Conservation (phyloP, 2,329 filamentous ascomycete genomes). For the Aspergillus pseudoglaucus region DNA sequence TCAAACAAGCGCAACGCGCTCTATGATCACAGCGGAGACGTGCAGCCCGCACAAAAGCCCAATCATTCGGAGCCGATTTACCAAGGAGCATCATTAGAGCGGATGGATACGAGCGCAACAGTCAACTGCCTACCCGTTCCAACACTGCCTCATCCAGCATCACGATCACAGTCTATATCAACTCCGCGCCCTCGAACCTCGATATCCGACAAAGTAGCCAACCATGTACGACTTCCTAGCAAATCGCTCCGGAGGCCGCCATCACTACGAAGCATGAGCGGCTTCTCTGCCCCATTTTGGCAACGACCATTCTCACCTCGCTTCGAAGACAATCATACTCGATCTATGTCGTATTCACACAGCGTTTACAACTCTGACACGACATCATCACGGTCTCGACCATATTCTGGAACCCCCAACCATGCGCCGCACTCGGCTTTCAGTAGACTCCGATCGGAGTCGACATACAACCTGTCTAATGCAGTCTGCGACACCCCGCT, state of each 20-base stretch:
- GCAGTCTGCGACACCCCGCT: slow-evolving; percentile 11
- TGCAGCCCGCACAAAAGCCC: not conserved
- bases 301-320: slow-evolving; percentile 10
- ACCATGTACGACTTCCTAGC: slow-evolving; percentile 11
- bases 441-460: slow-evolving; percentile 16
- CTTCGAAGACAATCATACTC: slow-evolving; percentile 9
- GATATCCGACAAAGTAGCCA: slow-evolving; percentile 12
- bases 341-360: slow-evolving; percentile 13
- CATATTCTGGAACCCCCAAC: slow-evolving; percentile 13
- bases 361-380: slow-evolving; percentile 13
- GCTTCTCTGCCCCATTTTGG: slow-evolving; percentile 13
- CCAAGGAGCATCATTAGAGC: not conserved
- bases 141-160: slow-evolving; percentile 10
- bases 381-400: slow-evolving; percentile 8
- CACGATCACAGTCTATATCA: slow-evolving; percentile 16
- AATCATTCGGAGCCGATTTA: not conserved
- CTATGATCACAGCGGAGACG: not conserved
- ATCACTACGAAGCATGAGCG: slow-evolving; percentile 21
- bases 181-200: slow-evolving; percentile 18
- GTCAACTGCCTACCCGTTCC: slow-evolving; percentile 20
- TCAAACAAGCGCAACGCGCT: not conserved
- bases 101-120: slow-evolving; percentile 10
- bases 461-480: slow-evolving; percentile 16
- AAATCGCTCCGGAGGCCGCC: slow-evolving; percentile 16
- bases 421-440: slow-evolving; percentile 14